Evolutionary conservation across 2,329 filamentous ascomycete species (phyloP).

Genomic region (Botrytis squamosa): DNA sequence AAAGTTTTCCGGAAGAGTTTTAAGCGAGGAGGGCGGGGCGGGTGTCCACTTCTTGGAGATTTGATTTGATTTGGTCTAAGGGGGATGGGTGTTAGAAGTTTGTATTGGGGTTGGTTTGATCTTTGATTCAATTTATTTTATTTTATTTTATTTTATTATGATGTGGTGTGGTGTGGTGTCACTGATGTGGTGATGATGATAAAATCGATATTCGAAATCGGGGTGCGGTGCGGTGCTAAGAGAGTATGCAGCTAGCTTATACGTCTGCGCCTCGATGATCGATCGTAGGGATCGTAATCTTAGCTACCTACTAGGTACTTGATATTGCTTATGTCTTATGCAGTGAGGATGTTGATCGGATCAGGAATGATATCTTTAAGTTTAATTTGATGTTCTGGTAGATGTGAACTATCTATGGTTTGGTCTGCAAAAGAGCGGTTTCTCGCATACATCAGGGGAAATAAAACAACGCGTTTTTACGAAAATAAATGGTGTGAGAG

Average conservation of each 20-base stretch:
- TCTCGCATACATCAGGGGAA: accelerated
- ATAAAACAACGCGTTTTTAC: background rate
- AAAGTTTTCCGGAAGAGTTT: background rate
- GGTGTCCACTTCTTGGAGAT: background rate
- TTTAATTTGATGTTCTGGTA: background rate
- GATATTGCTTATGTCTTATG: background rate
- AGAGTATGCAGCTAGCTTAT: too few species aligned
- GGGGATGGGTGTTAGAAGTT: too few species aligned
- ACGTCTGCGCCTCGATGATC: too few species aligned
- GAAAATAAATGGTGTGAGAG: background rate
- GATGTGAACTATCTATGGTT: background rate
- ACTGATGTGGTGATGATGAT: too few species aligned
- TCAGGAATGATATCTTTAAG: background rate
- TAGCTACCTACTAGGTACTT: background rate
- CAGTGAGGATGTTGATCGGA: background rate
- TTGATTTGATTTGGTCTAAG: background rate
- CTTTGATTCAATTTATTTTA: too few species aligned
- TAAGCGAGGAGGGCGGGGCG: background rate
- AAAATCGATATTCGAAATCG: too few species aligned
- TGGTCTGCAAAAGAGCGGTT: background rate
- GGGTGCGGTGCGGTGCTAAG: too few species aligned
- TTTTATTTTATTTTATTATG: too few species aligned
- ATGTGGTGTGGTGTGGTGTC: too few species aligned
- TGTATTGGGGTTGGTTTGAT: too few species aligned
- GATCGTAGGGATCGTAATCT: too few species aligned